phyloP scores from a whole-genome alignment of 495 filamentous ascomycete genomes.

The Annulohypoxylon bovei region DNA sequence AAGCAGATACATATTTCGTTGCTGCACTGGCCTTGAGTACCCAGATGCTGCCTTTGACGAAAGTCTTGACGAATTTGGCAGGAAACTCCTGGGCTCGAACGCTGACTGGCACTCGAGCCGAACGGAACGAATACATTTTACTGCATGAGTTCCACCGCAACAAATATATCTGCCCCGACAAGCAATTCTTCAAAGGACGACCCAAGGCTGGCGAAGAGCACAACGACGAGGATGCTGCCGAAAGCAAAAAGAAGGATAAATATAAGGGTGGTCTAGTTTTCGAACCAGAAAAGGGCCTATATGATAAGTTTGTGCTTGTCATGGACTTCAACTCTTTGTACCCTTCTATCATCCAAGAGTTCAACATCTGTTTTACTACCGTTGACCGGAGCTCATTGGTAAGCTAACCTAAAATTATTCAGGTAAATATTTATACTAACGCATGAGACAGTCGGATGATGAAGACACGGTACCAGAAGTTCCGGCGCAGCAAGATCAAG shows the following conservation, averaged over 20 bases:
- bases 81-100: conserved; percentile 99
- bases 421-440: conserved; percentile 30
- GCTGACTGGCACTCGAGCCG: conserved; percentile 91
- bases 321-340: conserved; percentile 99
- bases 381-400: conserved; percentile 78
- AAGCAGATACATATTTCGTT: conserved; percentile 95
- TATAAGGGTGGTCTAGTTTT: conserved; percentile 98
- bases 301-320: conserved; percentile 95
- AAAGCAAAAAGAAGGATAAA: conserved; percentile 95
- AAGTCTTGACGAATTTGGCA: conserved; percentile 94
- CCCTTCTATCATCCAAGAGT: conserved; percentile 98
- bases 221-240: conserved; percentile 71
- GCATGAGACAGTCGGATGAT: conserved; percentile 69
- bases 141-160: conserved; percentile 95
- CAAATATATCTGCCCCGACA: conserved; percentile 98
- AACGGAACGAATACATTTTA: conserved; percentile 99
- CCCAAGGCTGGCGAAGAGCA: conserved; percentile 71
- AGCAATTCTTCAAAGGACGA: conserved; percentile 75
- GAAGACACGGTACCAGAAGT: conserved; percentile 82
- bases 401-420: conserved; percentile 31
- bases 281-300: conserved; percentile 95
- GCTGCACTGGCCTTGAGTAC: conserved; percentile 85
- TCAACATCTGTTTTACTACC: conserved; percentile 98
- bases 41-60: conserved; percentile 93
- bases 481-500: conserved; percentile 72